Evolutionary conservation across 805 yeast genomes (phyloP), one percentile per base, ranked within the genome.

Genomic region (Candida piceae): DNA sequence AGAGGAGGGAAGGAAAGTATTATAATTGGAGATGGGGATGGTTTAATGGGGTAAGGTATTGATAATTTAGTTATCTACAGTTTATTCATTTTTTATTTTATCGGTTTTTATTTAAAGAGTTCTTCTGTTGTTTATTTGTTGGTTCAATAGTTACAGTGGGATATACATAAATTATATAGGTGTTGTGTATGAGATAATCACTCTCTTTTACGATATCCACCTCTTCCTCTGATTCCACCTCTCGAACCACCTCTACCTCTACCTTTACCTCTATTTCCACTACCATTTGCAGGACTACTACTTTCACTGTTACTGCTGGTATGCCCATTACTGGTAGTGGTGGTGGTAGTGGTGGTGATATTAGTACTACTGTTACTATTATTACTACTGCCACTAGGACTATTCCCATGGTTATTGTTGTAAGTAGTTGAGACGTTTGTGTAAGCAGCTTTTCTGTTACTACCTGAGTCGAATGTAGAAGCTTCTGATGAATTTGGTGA

Each of bases 141-240:
- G n/a, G n/a, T n/a, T n/a, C n/a, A n/a, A n/a, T n/a, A n/a, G n/a
- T n/a, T n/a, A n/a, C n/a, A n/a, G n/a, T n/a, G n/a, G n/a, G n/a
- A n/a, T n/a, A n/a, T n/a, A n/a, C n/a, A n/a, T n/a, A n/a, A n/a
- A n/a, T n/a, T n/a, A n/a, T n/a, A n/a, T n/a, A n/a, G n/a, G n/a
- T n/a, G n/a, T n/a, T n/a, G n/a, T n/a, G n/a, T n/a, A n/a, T n/a
- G n/a, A n/a, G n/a, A n/a, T 21, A 10, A 21, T 21, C 10, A 21
- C 7, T 21, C 23, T 21, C 23, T 7, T 8, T 33, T 36, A 10
- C 40, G 9, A 23, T 35, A 39, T 16, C 48, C 38, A 12, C 44
- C 48, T 29, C 53, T 36, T 2, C 55, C 50, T 27, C 49, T 31
- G 11, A 33, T 26, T 7, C 40, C 31, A 4, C 52, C 50, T 32